These are phyloP conservation scores for Boletus reticulatus DNA, from an alignment of 768 basidiomycete genomes.

Conservation along the genomic window DNA sequence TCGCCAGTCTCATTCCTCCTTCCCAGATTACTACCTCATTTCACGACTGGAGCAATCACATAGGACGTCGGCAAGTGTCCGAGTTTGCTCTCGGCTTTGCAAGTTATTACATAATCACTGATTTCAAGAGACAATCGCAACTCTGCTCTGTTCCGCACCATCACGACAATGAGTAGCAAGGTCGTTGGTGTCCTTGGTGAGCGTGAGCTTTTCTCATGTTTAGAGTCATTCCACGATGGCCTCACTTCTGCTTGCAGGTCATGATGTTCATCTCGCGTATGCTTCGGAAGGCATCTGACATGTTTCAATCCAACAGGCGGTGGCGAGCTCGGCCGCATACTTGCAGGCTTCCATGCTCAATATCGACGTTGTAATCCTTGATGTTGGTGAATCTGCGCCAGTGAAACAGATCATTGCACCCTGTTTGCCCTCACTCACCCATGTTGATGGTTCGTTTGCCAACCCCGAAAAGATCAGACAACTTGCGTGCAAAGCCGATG, in stretches of 20 bases:
- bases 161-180: constrained; percentile 23
- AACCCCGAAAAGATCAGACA: constrained; percentile 75
- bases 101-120: no score
- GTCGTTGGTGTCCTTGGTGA: constrained; percentile 29
- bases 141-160: no score
- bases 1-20: no score
- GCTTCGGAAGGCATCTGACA: not conserved
- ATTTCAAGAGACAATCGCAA: no score
- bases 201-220: constrained; percentile 18
- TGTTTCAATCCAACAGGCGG: constrained; percentile 57
- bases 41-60: no score
- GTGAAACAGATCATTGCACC: constrained; percentile 86
- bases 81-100: no score
- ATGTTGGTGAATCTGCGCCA: constrained; percentile 73
- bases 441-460: constrained; percentile 88
- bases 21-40: no score
- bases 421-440: constrained; percentile 44
- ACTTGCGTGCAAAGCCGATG: constrained; percentile 76
- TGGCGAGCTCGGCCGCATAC: constrained; percentile 97
- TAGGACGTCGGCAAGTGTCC: no score
- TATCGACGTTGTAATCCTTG: constrained; percentile 80
- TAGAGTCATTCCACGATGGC: not conserved
- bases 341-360: constrained; percentile 89
- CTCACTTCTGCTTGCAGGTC: constrained; percentile 15
- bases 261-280: not conserved